A percentile compares a stretch with the other conserved stretches of the same genome.
phyloP scores from a whole-genome alignment of 164 flowering plant species.

The Aristolochia fimbriata region DNA sequence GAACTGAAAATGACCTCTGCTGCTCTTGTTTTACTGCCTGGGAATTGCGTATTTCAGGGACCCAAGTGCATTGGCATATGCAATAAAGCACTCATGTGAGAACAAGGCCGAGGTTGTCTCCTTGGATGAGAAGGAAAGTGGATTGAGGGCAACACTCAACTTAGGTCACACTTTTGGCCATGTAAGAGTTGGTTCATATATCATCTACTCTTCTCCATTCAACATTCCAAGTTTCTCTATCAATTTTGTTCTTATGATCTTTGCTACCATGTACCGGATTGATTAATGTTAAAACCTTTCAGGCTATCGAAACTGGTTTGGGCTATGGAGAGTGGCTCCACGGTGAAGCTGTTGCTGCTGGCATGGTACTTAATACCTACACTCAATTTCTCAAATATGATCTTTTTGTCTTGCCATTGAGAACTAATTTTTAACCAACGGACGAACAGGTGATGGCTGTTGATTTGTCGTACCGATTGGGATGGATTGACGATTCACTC shows the following conservation, averaged over 20 bases:
- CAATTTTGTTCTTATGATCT: not conserved
- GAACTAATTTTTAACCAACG: not conserved
- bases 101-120: constrained; percentile 98
- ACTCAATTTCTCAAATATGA: not conserved
- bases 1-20: no score
- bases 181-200: constrained; percentile 38
- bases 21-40: not conserved
- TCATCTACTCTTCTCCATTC: not conserved
- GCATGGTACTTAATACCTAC: constrained; percentile 45
- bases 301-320: constrained; percentile 92
- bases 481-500: constrained; percentile 92
- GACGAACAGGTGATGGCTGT: constrained; percentile 91
- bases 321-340: constrained; percentile 99
- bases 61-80: constrained; percentile 73
- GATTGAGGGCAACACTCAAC: constrained; percentile 87
- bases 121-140: constrained; percentile 92
- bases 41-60: constrained; percentile 41
- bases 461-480: constrained; percentile 93
- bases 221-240: not conserved
- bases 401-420: not conserved
- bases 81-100: constrained; percentile 93
- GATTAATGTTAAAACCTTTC: constrained; percentile 10
- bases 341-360: constrained; percentile 99
- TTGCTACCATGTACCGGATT: not conserved
- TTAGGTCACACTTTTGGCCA: constrained; percentile 99